Evolutionary conservation across 148 eudicot genomes (phyloP).

Genomic region (Persicaria maculosa): DNA sequence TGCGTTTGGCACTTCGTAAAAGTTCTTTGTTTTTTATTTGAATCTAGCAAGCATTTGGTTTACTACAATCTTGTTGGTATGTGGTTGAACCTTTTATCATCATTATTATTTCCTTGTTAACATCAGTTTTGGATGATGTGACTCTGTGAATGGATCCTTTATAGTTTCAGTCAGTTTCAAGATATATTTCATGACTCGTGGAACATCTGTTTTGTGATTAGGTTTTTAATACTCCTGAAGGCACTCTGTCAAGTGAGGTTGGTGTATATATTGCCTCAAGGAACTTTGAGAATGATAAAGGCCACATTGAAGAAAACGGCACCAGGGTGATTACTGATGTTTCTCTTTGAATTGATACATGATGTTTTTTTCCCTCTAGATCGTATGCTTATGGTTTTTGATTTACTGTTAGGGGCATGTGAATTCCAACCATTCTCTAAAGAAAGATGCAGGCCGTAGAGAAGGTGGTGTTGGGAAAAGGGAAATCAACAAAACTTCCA

Average conservation of each 20-base stretch:
- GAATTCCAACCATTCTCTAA: conserved; percentile 48
- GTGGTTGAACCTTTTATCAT: not conserved
- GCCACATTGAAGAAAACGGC: conserved; percentile 46
- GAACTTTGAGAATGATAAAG: conserved; percentile 50
- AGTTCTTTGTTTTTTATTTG: not conserved
- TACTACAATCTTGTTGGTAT: not conserved
- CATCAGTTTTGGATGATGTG: not conserved
- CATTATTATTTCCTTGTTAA: not conserved
- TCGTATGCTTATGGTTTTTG: conserved; percentile 3
- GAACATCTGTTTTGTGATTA: conserved; percentile 18
- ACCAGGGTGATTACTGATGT: conserved; percentile 33
- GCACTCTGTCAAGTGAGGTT: conserved; percentile 82
- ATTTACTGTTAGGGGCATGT: conserved; percentile 44
- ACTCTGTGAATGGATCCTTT: not conserved
- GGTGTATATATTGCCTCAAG: conserved; percentile 78
- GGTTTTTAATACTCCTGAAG: conserved; percentile 92
- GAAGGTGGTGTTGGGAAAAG: conserved; percentile 52
- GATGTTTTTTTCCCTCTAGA: not conserved
- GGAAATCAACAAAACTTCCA: conserved; percentile 52
- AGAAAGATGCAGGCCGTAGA: conserved; percentile 42
- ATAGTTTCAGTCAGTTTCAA: not conserved
- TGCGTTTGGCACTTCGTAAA: not conserved
- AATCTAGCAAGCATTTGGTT: not conserved
- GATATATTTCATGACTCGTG: not conserved
- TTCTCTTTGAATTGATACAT: conserved; percentile 3